Conservation (phyloP, 345 rosid species). For the Noccaea caerulescens region DNA sequence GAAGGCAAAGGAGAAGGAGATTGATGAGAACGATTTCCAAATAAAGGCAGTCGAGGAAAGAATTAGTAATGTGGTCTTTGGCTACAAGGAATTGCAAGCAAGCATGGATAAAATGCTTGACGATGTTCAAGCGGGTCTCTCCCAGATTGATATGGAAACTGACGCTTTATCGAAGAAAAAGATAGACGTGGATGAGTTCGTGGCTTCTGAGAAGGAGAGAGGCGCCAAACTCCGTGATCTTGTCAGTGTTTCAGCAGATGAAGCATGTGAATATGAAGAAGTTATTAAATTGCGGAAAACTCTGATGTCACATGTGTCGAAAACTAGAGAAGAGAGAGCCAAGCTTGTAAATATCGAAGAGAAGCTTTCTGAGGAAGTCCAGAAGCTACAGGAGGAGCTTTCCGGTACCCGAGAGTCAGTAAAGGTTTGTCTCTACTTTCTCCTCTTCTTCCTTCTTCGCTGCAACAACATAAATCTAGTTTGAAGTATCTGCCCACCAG, state of each 20-base stretch:
- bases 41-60: conserved; percentile 61
- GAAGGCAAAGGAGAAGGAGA: conserved; percentile 70
- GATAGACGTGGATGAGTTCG: conserved; percentile 57
- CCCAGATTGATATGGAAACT: conserved; percentile 52
- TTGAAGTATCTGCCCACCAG: no score
- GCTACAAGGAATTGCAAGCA: conserved; percentile 60
- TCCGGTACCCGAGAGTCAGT: conserved; percentile 65
- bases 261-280: conserved; percentile 63
- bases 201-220: conserved; percentile 57
- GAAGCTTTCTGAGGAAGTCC: conserved; percentile 76
- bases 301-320: conserved; percentile 57
- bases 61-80: conserved; percentile 58
- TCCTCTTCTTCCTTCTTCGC: conserved; percentile 14
- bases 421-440: conserved; percentile 54
- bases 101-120: conserved; percentile 54
- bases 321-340: conserved; percentile 65
- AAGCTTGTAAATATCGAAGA: conserved; percentile 69
- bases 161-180: conserved; percentile 57
- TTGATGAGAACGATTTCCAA: conserved; percentile 60
- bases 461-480: no score
- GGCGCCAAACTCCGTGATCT: conserved; percentile 70
- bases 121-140: conserved; percentile 53
- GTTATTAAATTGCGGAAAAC: conserved; percentile 60
- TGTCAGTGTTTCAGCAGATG: conserved; percentile 59
- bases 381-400: conserved; percentile 65